Evolutionary conservation across 306 rosid species (phyloP).

Genomic region (Begonia peltatifolia): DNA sequence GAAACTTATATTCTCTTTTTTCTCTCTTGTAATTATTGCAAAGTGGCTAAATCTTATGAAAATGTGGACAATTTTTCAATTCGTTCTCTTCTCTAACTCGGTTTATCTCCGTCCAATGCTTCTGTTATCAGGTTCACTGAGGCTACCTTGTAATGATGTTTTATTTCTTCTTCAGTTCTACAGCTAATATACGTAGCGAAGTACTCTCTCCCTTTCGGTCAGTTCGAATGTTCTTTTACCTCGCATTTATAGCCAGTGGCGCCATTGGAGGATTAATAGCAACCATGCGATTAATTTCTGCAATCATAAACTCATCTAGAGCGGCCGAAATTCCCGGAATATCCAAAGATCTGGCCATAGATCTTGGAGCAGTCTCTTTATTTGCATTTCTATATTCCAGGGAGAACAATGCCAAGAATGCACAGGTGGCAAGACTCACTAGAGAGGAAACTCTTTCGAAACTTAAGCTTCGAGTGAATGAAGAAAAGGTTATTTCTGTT

Average conservation of each 20-base stretch:
- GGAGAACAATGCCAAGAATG: conserved; percentile 71
- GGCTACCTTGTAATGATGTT: conserved; percentile 31
- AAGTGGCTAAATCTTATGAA: not conserved
- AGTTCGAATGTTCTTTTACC: conserved; percentile 76
- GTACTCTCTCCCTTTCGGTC: conserved; percentile 78
- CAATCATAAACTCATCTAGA: conserved; percentile 58
- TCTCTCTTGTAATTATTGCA: too few species aligned
- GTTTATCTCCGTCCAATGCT: conserved; percentile 19
- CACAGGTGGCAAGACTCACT: conserved; percentile 62
- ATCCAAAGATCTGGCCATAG: conserved; percentile 59
- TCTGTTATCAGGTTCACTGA: conserved; percentile 34
- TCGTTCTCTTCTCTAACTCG: conserved; percentile 1
- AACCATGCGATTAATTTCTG: conserved; percentile 49
- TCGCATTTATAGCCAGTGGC: conserved; percentile 61
- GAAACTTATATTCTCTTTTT: too few species aligned
- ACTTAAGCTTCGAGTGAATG: conserved; percentile 67
- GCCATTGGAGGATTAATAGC: conserved; percentile 65
- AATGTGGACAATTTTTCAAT: not conserved
- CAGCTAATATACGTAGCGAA: conserved; percentile 72
- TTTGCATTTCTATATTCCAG: conserved; percentile 62
- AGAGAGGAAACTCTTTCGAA: conserved; percentile 77
- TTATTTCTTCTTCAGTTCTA: conserved; percentile 45
- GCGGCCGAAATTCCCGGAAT: conserved; percentile 41
- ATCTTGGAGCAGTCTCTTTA: conserved; percentile 61
- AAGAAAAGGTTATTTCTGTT: conserved; percentile 48